phyloP scores from a whole-genome alignment of 73 alveolate genomes.

The Urostyla sp. region DNA sequence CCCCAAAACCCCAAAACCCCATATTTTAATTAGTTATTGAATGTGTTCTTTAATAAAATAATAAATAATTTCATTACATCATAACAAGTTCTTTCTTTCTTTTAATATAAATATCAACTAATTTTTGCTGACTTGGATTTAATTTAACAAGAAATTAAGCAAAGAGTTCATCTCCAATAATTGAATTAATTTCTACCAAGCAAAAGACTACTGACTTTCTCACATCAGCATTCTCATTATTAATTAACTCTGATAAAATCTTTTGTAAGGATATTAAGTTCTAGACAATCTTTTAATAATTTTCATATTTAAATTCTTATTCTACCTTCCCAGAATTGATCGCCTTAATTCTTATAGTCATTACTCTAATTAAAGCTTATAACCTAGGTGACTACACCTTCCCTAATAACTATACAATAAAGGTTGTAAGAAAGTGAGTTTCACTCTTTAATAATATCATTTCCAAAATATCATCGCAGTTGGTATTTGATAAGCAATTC shows the following conservation, averaged over 20 bases:
- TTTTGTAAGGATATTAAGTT: neutral
- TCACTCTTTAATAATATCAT: neutral
- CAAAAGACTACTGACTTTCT: constrained; percentile 46
- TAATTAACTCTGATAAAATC: constrained; percentile 3
- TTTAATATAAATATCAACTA: constrained; percentile 44
- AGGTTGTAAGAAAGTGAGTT: neutral
- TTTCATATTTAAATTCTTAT: constrained; percentile 14
- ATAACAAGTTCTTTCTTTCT: constrained; percentile 19
- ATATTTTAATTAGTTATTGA: too few species aligned
- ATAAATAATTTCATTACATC: too few species aligned
- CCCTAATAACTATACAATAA: neutral
- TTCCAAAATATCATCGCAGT: constrained; percentile 12
- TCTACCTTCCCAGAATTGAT: constrained; percentile 11
- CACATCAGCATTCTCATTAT: constrained; percentile 45
- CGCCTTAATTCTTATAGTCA: constrained; percentile 10
- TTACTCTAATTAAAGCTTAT: constrained; percentile 15
- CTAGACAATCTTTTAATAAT: constrained; percentile 18
- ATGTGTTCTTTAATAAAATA: too few species aligned
- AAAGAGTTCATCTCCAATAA: constrained; percentile 47
- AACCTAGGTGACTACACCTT: constrained; percentile 14
- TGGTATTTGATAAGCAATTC: neutral
- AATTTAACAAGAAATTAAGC: neutral
- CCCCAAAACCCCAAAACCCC: too few species aligned
- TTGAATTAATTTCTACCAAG: constrained; percentile 28
- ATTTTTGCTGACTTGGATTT: constrained; percentile 43